Evolutionary conservation across 768 basidiomycete species (phyloP).

Genomic region (Hemileccinum rubropunctum): DNA sequence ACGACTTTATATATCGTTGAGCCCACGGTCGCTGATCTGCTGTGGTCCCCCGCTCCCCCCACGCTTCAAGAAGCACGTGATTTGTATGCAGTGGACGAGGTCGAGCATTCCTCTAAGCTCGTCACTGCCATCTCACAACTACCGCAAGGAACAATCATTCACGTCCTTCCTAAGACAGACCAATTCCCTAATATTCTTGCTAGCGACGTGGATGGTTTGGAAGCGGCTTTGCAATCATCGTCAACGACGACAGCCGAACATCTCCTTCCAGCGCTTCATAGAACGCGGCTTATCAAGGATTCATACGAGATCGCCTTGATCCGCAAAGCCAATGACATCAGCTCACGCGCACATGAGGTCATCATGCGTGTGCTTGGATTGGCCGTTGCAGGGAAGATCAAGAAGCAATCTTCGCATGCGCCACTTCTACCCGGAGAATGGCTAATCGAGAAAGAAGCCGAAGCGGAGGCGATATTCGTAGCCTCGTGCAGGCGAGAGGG

Average conservation of each 20-base stretch:
- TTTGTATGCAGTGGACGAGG: conserved; percentile 58
- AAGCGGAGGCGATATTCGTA: conserved; percentile 92
- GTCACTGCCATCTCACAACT: conserved; percentile 44
- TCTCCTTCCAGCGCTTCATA: conserved; percentile 77
- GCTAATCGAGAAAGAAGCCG: conserved; percentile 88
- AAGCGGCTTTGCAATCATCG: neutral
- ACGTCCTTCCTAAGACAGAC: conserved; percentile 51
- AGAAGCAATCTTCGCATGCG: conserved; percentile 37
- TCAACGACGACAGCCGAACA: conserved; percentile 34
- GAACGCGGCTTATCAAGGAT: conserved; percentile 77
- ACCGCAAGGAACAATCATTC: conserved; percentile 55
- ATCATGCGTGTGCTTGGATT: conserved; percentile 89
- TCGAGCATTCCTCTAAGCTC: conserved; percentile 51
- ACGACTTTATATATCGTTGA: conserved; percentile 78
- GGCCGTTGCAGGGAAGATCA: conserved; percentile 59
- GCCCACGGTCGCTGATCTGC: conserved; percentile 64
- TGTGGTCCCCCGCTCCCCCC: conserved; percentile 89
- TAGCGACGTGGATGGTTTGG: conserved; percentile 8
- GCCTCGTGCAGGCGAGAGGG: conserved; percentile 87
- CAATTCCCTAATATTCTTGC: conserved; percentile 19
- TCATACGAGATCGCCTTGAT: conserved; percentile 71
- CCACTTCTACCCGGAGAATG: conserved; percentile 75
- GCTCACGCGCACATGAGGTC: conserved; percentile 84
- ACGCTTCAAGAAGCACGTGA: conserved; percentile 54
- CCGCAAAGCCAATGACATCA: conserved; percentile 78